Evolutionary conservation across 148 eudicot genomes (phyloP).

Genomic region (Hydrangea macrophylla): DNA sequence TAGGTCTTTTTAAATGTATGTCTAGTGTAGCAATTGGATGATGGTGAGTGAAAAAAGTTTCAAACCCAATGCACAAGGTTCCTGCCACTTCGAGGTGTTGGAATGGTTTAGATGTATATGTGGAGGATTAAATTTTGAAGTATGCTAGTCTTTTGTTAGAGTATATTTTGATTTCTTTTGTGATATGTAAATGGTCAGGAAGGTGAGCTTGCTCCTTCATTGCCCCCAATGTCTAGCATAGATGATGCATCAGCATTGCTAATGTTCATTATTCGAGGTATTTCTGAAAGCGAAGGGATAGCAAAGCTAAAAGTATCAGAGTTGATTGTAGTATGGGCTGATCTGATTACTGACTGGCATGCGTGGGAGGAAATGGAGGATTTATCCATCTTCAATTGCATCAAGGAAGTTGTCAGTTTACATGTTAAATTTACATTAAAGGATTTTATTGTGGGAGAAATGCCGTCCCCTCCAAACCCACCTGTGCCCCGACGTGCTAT

Average conservation of each 20-base stretch:
- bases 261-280: slow-evolving; percentile 48
- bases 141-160: too few species aligned
- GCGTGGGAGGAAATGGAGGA: slow-evolving; percentile 84
- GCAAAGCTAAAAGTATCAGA: slow-evolving; percentile 48
- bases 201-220: slow-evolving; percentile 29
- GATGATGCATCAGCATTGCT: slow-evolving; percentile 70
- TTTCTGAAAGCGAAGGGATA: slow-evolving; percentile 29
- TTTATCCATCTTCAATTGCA: slow-evolving; percentile 61
- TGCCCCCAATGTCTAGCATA: slow-evolving; percentile 42
- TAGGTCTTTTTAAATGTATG: too few species aligned
- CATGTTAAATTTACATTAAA: slow-evolving; percentile 38
- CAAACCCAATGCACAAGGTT: too few species aligned
- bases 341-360: slow-evolving; percentile 60
- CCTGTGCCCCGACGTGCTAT: slow-evolving; percentile 49
- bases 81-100: too few species aligned
- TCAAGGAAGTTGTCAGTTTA: slow-evolving; percentile 50
- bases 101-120: too few species aligned
- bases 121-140: too few species aligned
- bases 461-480: slow-evolving; percentile 54
- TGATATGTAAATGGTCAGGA: slow-evolving; percentile 29
- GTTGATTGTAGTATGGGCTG: slow-evolving; percentile 58
- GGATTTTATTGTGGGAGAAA: slow-evolving; percentile 38
- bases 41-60: too few species aligned
- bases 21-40: too few species aligned
- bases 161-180: not conserved